Evolutionary conservation across 2,329 filamentous ascomycete genomes (phyloP), one percentile per base, ranked within the genome.

Genomic region (Arachnomyces sp.): DNA sequence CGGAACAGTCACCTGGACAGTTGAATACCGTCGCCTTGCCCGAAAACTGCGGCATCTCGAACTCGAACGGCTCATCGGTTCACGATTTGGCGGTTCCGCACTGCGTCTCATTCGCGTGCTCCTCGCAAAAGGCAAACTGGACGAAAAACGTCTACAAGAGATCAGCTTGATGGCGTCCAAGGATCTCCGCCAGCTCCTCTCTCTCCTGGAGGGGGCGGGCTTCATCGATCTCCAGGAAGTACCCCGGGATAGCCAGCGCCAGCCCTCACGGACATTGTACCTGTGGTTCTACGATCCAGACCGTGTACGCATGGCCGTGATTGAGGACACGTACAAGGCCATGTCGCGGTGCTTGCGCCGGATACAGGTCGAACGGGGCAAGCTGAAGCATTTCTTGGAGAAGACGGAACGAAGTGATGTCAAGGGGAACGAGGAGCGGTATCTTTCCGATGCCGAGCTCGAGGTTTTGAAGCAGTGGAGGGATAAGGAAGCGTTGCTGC

Each of bases 221-320:
- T 81, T 92, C 45, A 79, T 94, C 9, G 87, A 96, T 50, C 78
- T 94, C 4, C 92, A 98, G 60, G 92, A 98, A 66, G 82, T 98
- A 1, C 92, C 92, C 1, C 84, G 85, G 49, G 90, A 96, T 54
- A 82, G 82, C 49, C 82, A 81, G 46, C 81, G 88, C 28, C 77
- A 84, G 52, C 85, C 89, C 1, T 84, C 81, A 46, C 79, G 87
- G 38, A 94, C 88, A 0, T 75, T 94, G 16, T 96, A 89, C 59
- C 77, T 96, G 41, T 95, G 89, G 81, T 94, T 80, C 69, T 94
- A 87, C 61, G 89, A 96, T 57, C 70, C 76, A 8, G 78, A 87
- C 34, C 77, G 84, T 34, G 81, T 83, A 5, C 70, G 81, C 36
- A 72, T 75, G 14, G 76, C 82, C 45, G 67, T 94, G 1, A 64